These are phyloP conservation scores for Nemania bipapillata DNA, from an alignment of 2,329 filamentous ascomycete species.

Conservation along the genomic window DNA sequence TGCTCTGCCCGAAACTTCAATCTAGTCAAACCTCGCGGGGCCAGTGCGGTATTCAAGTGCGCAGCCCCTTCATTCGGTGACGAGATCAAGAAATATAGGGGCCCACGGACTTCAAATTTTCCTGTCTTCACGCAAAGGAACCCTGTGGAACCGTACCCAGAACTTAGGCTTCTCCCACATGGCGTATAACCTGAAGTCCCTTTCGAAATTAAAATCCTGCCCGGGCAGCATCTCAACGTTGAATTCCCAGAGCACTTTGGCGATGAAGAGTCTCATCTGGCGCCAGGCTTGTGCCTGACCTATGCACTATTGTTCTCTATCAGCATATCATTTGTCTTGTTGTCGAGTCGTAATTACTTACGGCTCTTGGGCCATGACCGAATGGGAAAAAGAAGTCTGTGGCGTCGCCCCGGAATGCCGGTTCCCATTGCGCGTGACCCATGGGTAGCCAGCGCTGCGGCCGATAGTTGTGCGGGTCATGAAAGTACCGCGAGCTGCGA, in stretches of 20 bases:
- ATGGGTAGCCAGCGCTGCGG: not conserved
- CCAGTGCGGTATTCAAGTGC: not conserved
- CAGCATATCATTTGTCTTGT: not conserved
- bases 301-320: not conserved
- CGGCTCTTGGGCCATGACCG: not conserved
- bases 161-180: slow-evolving; percentile 8
- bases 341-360: not conserved
- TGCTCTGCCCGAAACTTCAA: too few species aligned
- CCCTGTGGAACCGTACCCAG: not conserved
- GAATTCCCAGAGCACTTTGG: slow-evolving; percentile 32
- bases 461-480: not conserved
- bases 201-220: not conserved
- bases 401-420: not conserved
- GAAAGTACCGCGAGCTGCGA: not conserved
- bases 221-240: not conserved
- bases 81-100: too few species aligned
- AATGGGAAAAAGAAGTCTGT: not conserved
- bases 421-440: not conserved
- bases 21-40: too few species aligned
- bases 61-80: not conserved
- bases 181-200: not conserved
- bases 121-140: not conserved
- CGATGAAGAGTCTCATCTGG: slow-evolving; percentile 32
- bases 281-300: slow-evolving; percentile 15
- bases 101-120: too few species aligned